Evolutionary conservation across 202 grass and related monocot species (phyloP).

Genomic region (Zizania palustris): DNA sequence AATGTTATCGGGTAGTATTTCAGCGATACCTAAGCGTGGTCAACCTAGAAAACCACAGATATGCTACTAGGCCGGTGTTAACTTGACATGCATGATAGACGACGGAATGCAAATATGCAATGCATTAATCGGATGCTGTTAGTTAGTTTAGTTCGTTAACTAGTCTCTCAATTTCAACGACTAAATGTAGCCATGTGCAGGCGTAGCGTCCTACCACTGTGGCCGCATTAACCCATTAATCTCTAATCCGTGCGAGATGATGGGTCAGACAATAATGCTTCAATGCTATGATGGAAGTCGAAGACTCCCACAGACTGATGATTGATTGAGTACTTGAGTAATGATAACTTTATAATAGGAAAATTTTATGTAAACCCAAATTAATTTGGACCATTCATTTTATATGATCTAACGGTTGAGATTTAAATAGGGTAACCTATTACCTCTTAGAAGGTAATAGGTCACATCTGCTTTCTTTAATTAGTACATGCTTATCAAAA

Average conservation of each 20-base stretch:
- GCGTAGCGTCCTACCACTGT: neutral
- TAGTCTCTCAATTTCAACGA: constrained; percentile 22
- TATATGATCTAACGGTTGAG: too few relatives aligned
- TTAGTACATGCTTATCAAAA: too few relatives aligned
- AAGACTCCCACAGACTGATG: neutral
- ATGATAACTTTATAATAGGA: too few relatives aligned
- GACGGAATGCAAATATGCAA: too few relatives aligned
- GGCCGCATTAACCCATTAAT: neutral
- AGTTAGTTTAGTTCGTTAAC: constrained; percentile 8
- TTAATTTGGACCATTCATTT: too few relatives aligned
- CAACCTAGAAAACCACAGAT: neutral
- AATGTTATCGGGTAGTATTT: neutral
- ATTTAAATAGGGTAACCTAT: too few relatives aligned
- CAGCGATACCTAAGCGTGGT: neutral
- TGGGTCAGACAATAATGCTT: neutral
- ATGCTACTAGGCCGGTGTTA: neutral
- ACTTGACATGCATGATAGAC: neutral
- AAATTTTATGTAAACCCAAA: too few relatives aligned
- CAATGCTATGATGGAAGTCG: neutral
- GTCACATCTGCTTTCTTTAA: too few relatives aligned
- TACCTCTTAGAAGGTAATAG: too few relatives aligned
- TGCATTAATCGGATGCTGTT: neutral
- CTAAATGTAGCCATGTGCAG: constrained; percentile 14
- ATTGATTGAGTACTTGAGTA: too few relatives aligned
- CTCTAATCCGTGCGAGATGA: neutral